Evolutionary conservation across 371 early-diverging fungal species (phyloP), one percentile per base, ranked within the genome.

Genomic region (Chytridiales sp.): DNA sequence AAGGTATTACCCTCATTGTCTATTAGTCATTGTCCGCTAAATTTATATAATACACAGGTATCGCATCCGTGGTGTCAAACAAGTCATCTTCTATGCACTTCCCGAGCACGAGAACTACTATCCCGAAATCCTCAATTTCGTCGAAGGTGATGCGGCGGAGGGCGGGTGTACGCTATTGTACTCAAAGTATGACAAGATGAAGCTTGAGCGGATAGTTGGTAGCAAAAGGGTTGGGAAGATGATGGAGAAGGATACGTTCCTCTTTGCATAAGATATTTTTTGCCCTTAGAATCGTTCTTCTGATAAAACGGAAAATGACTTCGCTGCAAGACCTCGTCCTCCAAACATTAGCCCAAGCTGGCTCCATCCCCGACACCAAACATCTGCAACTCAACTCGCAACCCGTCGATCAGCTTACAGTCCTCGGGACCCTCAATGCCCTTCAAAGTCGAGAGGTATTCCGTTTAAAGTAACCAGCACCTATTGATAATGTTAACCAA

Each of bases 151-250:
- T 13, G 62, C 43, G 8, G 62, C 31, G 6, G 69, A 56, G 1
- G 53, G 48, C 21, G 49, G 49, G 19, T 68, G 66, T 52, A 82
- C 85, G 1, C 85, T 84, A 0, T 64, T 94, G 52, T 95, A 88
- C 66, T 83, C 90, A 1, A 85, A 83, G 43, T 95, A 87, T 64
- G 98, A 97, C 63, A 75, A 83, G 61, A 68, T 96, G 55, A 83
- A 85, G 62, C 59, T 95, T 29, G 96, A 97, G 76, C 79, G 97
- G 19, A 79, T 96, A 60, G 92, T 94, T 0, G 98, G 98, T 24
- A 83, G 85, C 1, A 78, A 79, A 8, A 76, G 93, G 22, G 86
- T 85, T 3, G 70, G 78, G 11, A 85, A 85, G 66, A 88, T 97
- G 87, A 76, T 86, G 57, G 74, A 83, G 26, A 78, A 78, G 57